These are phyloP conservation scores for Zarea fungicola DNA, from an alignment of 2,329 filamentous ascomycete genomes.

Conservation along the genomic window DNA sequence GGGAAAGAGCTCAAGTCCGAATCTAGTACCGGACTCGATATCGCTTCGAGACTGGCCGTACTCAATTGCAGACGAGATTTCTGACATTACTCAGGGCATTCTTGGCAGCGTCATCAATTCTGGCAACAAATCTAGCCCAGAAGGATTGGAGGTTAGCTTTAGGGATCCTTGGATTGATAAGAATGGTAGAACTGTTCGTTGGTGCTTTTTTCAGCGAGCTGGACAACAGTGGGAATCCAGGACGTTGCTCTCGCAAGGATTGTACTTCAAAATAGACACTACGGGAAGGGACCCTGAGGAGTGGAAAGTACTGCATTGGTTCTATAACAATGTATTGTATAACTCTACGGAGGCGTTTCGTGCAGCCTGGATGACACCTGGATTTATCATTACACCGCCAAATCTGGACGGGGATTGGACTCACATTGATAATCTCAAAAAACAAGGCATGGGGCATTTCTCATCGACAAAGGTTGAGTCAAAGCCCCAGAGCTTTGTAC, in stretches of 20 bases:
- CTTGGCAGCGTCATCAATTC: not conserved
- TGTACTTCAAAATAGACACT: slow-evolving; percentile 1
- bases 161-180: not conserved
- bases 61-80: not conserved
- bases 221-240: not conserved
- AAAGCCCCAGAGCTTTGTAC: slow-evolving; percentile 9
- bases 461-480: not conserved
- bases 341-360: slow-evolving; percentile 43
- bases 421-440: not conserved
- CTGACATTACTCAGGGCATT: not conserved
- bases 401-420: slow-evolving; percentile 6
- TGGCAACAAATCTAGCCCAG: not conserved
- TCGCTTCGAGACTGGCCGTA: slow-evolving; percentile 1
- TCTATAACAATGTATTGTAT: slow-evolving; percentile 51
- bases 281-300: not conserved
- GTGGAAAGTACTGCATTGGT: slow-evolving; percentile 30
- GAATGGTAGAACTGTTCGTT: slow-evolving; percentile 1
- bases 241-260: not conserved
- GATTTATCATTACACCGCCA: slow-evolving; percentile 35
- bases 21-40: not conserved
- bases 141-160: not conserved
- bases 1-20: slow-evolving; percentile 4
- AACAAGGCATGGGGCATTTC: not conserved
- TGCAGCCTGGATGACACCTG: slow-evolving; percentile 34
- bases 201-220: not conserved